Evolutionary conservation across 2,329 filamentous ascomycete genomes (phyloP), one percentile per base, ranked within the genome.

Genomic region (Colletotrichum camelliae): DNA sequence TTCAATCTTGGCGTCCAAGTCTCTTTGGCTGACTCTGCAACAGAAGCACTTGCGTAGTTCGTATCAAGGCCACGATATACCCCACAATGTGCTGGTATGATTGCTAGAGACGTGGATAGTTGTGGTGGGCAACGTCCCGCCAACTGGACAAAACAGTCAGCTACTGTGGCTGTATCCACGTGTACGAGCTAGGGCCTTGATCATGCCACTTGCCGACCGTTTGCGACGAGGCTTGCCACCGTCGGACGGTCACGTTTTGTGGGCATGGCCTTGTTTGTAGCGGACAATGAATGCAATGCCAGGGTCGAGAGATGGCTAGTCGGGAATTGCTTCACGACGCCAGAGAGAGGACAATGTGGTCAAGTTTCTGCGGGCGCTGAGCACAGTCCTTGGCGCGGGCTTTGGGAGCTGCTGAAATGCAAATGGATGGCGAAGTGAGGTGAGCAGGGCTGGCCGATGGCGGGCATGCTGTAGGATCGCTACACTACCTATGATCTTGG

Each of bases 161-260:
- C 16, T 4, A 39, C 18, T 21, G 65, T 67, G 48, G 65, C 65
- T 67, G 62, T 16, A 18, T 10, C 24, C 64, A 66, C 64, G 64
- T 66, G 37, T 18, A 27, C 37, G 16, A 66, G 24, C n/a, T 33
- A 10, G 64, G 37, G 64, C 52, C 39, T 29, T 31, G 16, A 68
- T 39, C 31, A 15, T 61, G 48, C 18, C 60, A 31, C 55, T 52
- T 61, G 29, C 37, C 52, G 29, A 74, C 67, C 52, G 72, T 74
- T 74, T 74, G 72, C 72, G 29, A 72, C 61, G 29, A 75, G 68
- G 67, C 72, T 66, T 72, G 62, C 70, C 62, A 58, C 62, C 62
- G 48, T 67, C 55, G 31, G 61, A 52, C 52, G 39, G 55, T 67
- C 61, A 66, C 72, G 67, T 29, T 66, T 70, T 6, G 7, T 15